Base-by-base conservation (phyloP, 345 rosid species). In the Lagerstroemia speciosa region DNA sequence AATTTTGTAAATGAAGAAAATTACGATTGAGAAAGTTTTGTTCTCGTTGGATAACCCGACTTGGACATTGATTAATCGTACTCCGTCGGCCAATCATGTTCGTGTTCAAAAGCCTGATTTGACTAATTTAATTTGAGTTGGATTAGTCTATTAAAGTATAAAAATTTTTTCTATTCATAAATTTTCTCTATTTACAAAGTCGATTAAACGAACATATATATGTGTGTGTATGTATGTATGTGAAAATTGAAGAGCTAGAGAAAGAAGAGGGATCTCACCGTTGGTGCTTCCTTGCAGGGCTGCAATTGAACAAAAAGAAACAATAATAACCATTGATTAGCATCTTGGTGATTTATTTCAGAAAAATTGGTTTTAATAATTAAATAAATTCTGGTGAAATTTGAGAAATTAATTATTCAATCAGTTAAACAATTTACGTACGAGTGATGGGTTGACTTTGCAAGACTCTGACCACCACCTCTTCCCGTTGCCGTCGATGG, bases 391-490 rank as follows among this genome's bases (percentile, higher is more conserved):
- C 22, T 29, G 9, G 14, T 34, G 45, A 34, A 64, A 19, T 0
- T 64, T 22, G 14, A 64, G 6, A 34, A 1, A 41, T n/a, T 10
- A 62, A 31, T 10, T 15, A 64, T 53, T 55, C 63, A 11, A 14
- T 43, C 63, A 38, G 17, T 14, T 26, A 2, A 12, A 14, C 3
- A 12, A 10, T 14, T 6, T 10, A 40, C 76, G 29, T 83, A 93
- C 98, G 52, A 82, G 77, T 36, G 61, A 19, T 68, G 79, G 72
- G 81, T 91, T 71, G 69, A 75, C 75, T 80, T 93, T 93, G 85
- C 98, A 93, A 38, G 98, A 93, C 1, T 82, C 84, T 71, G 73
- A 43, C 98, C 98, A 93, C 98, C 98, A 91, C 6, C 66, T 78
- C 19, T 74, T 22, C 8, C 98, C 98, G 76, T 83, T 91, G 33